Evolutionary conservation across 768 basidiomycete species (phyloP), one percentile per base, ranked within the genome.

Genomic region (Xanthoconium purpureum): DNA sequence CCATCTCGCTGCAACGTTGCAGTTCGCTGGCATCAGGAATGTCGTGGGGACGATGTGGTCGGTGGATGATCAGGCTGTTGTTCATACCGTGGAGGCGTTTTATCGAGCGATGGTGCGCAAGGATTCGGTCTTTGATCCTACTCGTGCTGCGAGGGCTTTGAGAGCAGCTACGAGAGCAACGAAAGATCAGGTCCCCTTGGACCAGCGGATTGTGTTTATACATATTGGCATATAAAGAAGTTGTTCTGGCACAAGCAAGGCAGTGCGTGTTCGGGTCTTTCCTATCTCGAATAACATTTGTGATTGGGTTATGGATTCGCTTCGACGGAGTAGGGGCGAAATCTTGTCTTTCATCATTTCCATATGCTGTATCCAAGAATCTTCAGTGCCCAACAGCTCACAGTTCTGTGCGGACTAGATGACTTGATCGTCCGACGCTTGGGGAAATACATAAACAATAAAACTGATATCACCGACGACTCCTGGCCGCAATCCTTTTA

Each of bases 401-500:
- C 20, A n/a, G 12, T 10, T 12, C 24, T 9, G 15, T 24, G 24
- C 3, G 6, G 29, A 33, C 33, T 33, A 30, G 14, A 32, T 54
- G 38, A 30, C 14, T 51, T 33, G 52, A 50, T 56, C 28, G 46
- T 49, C 14, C 36, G 52, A 20, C 1, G 2, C 24, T 24, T 38
- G 13, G 24, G 20, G 53, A 13, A 44, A 50, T 58, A 63, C 51
- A 58, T 5, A 51, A 29, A 44, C 43, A 45, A 50, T 12, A 42
- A 52, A n/a, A 17, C 11, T 33, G 47, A 51, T 57, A 47, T 69
- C 60, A 70, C 57, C 66, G 66, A 54, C 61, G 70, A 57, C 63
- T 71, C 38, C 78, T 75, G 43, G 77, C 74, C 9, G 78, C 68
- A 50, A 78, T 71, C 58, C 87, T 74, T 65, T 74, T 83, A 45